phyloP scores from a whole-genome alignment of 2,329 filamentous ascomycete genomes.

The Penicillium sp. region DNA sequence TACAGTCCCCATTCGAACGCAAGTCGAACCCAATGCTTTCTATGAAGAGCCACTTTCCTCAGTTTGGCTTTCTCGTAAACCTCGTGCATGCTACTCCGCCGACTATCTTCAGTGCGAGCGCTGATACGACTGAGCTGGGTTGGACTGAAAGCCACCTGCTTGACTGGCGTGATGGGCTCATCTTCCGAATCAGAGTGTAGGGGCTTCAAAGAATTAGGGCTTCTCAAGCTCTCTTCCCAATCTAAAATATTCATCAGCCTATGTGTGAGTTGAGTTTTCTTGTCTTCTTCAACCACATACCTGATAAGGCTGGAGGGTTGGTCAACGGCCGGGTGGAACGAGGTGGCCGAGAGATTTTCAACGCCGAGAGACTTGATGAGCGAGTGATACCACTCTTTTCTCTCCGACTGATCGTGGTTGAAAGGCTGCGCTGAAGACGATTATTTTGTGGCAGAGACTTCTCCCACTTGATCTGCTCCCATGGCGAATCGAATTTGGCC shows the following conservation, averaged over 20 bases:
- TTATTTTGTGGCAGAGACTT: constrained; percentile 22
- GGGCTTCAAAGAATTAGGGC: not conserved
- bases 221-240: constrained; percentile 4
- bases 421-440: constrained; percentile 8
- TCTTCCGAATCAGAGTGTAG: constrained; percentile 10
- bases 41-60: constrained; percentile 26
- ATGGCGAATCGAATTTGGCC: constrained; percentile 24
- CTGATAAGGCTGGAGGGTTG: constrained; percentile 1
- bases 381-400: constrained; percentile 12
- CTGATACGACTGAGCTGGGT: constrained; percentile 8
- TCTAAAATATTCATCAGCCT: not conserved
- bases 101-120: constrained; percentile 10
- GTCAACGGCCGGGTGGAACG: constrained; percentile 11
- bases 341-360: constrained; percentile 12
- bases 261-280: not conserved
- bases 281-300: not conserved
- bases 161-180: constrained; percentile 18
- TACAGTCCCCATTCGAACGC: constrained; percentile 47
- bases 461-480: constrained; percentile 23
- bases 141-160: constrained; percentile 14
- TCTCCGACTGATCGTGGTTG: not conserved
- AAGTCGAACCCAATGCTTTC: constrained; percentile 40
- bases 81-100: constrained; percentile 18
- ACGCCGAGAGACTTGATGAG: constrained; percentile 18
- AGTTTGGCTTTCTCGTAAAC: constrained; percentile 26